Conservation (phyloP, 768 basidiomycete genomes). For the Dendrothele bispora region DNA sequence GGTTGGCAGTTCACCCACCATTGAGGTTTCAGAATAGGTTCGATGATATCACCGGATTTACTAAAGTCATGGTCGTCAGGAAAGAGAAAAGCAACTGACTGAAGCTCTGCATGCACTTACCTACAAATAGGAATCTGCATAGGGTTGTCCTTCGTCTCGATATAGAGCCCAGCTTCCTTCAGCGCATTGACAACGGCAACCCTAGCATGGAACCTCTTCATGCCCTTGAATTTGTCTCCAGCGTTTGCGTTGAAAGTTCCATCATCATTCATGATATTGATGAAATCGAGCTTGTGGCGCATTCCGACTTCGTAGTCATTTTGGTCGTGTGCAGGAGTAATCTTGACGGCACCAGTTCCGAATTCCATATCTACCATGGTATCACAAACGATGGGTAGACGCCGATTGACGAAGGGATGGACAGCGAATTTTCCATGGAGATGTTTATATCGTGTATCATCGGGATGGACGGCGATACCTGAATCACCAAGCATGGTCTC, state of each 20-base stretch:
- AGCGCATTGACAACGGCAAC: conserved; percentile 79
- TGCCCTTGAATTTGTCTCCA: conserved; percentile 85
- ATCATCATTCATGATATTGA: conserved; percentile 95
- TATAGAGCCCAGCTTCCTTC: conserved; percentile 80
- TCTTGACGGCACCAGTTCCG: conserved; percentile 98
- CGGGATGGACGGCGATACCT: conserved; percentile 93
- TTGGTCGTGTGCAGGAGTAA: conserved; percentile 96
- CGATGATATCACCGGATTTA: conserved; percentile 96
- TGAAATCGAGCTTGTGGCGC: conserved; percentile 85
- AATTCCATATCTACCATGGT: conserved; percentile 90
- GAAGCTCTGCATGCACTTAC: conserved; percentile 37
- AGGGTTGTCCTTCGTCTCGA: conserved; percentile 93
- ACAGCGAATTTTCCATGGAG: conserved; percentile 89
- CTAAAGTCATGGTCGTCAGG: conserved; percentile 35
- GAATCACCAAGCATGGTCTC: conserved; percentile 99
- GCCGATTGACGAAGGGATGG: conserved; percentile 87
- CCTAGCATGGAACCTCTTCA: conserved; percentile 96
- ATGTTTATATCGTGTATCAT: conserved; percentile 91
- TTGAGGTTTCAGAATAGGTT: conserved; percentile 93
- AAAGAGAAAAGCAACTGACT: background rate
- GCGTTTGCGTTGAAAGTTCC: conserved; percentile 93
- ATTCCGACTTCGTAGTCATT: conserved; percentile 95
- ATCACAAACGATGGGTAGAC: conserved; percentile 87
- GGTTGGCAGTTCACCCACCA: conserved; percentile 98
- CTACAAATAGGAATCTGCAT: conserved; percentile 97